Conservation (phyloP, 2,329 filamentous ascomycete genomes). For the Cordyceps cicadae region DNA sequence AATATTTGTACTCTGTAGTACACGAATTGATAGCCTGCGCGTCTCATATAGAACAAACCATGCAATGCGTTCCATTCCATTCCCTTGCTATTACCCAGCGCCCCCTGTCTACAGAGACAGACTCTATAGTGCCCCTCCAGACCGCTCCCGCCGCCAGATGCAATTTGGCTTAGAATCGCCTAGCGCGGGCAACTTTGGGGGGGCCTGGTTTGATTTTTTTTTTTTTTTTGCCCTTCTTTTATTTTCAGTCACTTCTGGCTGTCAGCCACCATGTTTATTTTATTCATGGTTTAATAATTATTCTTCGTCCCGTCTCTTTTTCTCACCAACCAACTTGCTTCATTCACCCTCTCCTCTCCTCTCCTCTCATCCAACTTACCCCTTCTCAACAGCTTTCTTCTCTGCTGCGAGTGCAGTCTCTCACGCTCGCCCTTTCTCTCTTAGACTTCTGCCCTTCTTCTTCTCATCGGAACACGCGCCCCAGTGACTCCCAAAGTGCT, state of each 20-base stretch:
- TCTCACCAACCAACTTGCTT: not conserved
- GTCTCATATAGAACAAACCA: no score
- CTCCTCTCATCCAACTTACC: not conserved
- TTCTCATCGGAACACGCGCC: not conserved
- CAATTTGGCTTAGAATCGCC: slow-evolving; percentile 12
- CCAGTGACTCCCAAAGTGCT: not conserved
- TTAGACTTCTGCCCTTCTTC: no score
- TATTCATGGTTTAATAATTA: not conserved
- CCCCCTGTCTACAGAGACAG: no score
- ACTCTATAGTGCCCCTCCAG: not conserved
- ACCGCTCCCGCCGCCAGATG: not conserved
- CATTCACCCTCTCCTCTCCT: no score
- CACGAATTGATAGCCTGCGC: no score
- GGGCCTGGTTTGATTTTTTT: slow-evolving; percentile 10
- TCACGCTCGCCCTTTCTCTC: not conserved
- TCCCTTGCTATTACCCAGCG: no score
- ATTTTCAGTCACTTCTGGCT: not conserved
- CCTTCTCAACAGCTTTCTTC: not conserved
- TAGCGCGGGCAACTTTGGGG: slow-evolving; percentile 16
- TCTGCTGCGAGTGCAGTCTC: not conserved
- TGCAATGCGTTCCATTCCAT: no score
- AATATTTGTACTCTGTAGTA: no score
- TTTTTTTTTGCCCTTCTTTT: not conserved
- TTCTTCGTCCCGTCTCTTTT: not conserved
- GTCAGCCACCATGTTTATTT: slow-evolving; percentile 6